These are phyloP conservation scores for Colletotrichum caudatum DNA, from an alignment of 2,329 filamentous ascomycete species.

Conservation along the genomic window DNA sequence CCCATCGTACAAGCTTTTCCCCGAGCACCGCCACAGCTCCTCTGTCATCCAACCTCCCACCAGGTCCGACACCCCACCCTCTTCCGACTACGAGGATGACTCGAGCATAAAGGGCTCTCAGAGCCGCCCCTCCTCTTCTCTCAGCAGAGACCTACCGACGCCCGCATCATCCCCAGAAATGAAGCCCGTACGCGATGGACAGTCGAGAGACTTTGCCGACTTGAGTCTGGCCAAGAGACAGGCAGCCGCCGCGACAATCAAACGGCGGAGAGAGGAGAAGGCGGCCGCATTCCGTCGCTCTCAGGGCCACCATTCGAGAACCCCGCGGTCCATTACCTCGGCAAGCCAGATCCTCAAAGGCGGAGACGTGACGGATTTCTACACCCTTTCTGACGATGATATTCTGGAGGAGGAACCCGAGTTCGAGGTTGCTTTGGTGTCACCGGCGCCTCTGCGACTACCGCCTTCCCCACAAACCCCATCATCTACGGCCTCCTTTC, in stretches of 20 bases:
- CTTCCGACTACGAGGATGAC: slow-evolving; percentile 52
- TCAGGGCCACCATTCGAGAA: slow-evolving; percentile 49
- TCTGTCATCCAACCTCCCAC: slow-evolving; percentile 38
- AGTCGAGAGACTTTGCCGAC: slow-evolving; percentile 44
- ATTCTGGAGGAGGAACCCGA: slow-evolving; percentile 64
- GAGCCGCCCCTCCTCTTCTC: slow-evolving; percentile 35
- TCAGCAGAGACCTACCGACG: slow-evolving; percentile 47
- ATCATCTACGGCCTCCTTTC: slow-evolving; percentile 25
- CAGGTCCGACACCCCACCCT: slow-evolving; percentile 51
- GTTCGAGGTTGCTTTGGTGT: not conserved
- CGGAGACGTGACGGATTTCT: slow-evolving; percentile 44
- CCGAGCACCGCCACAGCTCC: slow-evolving; percentile 41
- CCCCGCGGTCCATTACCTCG: slow-evolving; percentile 36
- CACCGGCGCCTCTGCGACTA: slow-evolving; percentile 1
- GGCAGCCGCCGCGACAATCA: slow-evolving; percentile 28
- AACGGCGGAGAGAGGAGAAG: slow-evolving; percentile 40
- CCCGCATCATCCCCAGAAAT: slow-evolving; percentile 53
- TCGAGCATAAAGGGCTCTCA: slow-evolving; percentile 33
- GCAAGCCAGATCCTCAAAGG: slow-evolving; percentile 45
- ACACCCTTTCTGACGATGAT: slow-evolving; percentile 62
- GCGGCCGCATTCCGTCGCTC: slow-evolving; percentile 45
- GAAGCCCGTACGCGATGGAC: slow-evolving; percentile 45
- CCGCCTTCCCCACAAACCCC: slow-evolving; percentile 33
- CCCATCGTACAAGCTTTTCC: slow-evolving; percentile 18
- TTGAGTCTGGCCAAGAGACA: slow-evolving; percentile 34